Evolutionary conservation across 306 rosid genomes (phyloP).

Genomic region (Cucumis cinereus): DNA sequence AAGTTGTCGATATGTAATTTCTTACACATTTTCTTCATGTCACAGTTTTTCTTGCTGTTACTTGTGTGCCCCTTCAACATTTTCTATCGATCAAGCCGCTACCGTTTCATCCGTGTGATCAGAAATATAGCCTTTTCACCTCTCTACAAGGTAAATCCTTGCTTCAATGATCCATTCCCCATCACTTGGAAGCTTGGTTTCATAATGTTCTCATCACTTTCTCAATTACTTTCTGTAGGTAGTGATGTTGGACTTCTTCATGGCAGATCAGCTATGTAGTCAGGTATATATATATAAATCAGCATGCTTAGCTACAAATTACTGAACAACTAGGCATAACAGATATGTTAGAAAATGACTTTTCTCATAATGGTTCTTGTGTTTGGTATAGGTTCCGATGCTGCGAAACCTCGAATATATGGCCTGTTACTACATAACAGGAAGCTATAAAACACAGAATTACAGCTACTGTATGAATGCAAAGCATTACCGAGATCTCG

Average conservation of each 20-base stretch:
- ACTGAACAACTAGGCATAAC: neutral
- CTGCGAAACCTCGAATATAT: constrained; percentile 76
- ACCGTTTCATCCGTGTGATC: constrained; percentile 55
- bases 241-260: constrained; percentile 98
- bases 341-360: neutral
- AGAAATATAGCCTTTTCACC: constrained; percentile 87
- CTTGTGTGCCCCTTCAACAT: constrained; percentile 75
- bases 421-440: constrained; percentile 89
- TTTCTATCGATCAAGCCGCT: constrained; percentile 71
- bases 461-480: constrained; percentile 73
- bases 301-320: neutral
- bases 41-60: constrained; percentile 52
- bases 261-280: constrained; percentile 99
- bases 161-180: neutral
- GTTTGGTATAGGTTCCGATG: constrained; percentile 56
- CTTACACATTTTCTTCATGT: neutral
- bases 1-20: neutral
- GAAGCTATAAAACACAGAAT: constrained; percentile 90
- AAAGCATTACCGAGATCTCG: constrained; percentile 64
- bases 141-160: constrained; percentile 65
- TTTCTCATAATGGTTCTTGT: neutral
- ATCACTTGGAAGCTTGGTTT: neutral
- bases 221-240: constrained; percentile 35
- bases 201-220: neutral
- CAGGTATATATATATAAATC: constrained; percentile 40